These are phyloP conservation scores for Apium graveolens DNA, from an alignment of 129 eudicot genomes.

Conservation along the genomic window DNA sequence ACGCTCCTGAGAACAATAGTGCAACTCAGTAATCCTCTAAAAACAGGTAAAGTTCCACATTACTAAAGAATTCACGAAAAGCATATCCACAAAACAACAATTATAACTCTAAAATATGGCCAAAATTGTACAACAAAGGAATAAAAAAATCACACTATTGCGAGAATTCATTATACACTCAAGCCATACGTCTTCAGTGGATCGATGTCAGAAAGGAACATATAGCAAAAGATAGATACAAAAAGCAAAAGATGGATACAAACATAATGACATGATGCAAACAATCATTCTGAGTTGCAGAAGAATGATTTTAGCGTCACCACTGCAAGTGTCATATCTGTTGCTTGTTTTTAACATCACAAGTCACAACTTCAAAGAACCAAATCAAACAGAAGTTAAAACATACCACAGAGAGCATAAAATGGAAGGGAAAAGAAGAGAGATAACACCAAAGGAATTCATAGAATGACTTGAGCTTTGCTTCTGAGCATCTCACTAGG, in stretches of 20 bases:
- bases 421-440: not conserved
- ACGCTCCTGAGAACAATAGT: slow-evolving; percentile 37
- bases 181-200: not conserved
- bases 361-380: not conserved
- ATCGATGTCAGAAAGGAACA: not conserved
- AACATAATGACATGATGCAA: not conserved
- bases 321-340: not conserved
- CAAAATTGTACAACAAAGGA: not conserved
- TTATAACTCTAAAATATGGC: not conserved
- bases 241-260: not conserved
- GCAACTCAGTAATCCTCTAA: slow-evolving; percentile 1
- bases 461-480: not conserved
- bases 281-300: not conserved
- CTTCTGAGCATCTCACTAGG: not conserved
- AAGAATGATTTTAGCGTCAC: not conserved
- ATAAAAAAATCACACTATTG: not conserved
- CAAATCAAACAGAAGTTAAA: not conserved
- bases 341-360: not conserved
- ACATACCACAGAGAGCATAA: not conserved
- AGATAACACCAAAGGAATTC: not conserved
- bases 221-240: not conserved
- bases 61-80: not conserved
- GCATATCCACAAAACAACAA: not conserved
- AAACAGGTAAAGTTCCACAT: not conserved
- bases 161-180: not conserved